Base-by-base conservation (phyloP, 768 basidiomycete species). In the Asterophora parasitica region DNA sequence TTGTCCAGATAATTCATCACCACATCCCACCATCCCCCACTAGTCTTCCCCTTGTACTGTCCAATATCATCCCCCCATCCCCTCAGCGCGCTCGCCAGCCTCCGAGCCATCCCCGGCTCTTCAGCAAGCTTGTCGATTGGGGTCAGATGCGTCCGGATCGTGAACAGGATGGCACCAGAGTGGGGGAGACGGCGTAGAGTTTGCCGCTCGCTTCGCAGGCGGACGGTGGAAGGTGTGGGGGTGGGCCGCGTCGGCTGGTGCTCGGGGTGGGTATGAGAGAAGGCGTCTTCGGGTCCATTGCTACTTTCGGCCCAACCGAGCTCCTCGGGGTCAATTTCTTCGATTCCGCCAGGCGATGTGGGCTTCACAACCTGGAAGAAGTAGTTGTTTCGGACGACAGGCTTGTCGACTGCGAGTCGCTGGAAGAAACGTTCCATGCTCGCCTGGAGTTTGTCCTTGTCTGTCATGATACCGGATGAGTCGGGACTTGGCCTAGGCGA, bases 351-450 rank as follows among this genome's bases (percentile, higher is more conserved):
- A 32, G 51, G 50, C 32, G 43, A 42, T 26, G 51, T 31, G 19
- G 55, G 42, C 26, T 55, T 54, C 33, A 65, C 55, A 3, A 64
- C 56, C 55, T 74, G 71, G 33, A 72, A 53, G 51, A 68, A 68
- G 30, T 83, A 88, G 64, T 90, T 89, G 66, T 83, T 83, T 42
- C 88, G 78, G 48, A 73, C 64, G 41, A 89, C 81, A 7, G 85
- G 81, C 61, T 85, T 82, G 61, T 85, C 79, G 37, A 84, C 71
- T 20, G 77, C 53, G 57, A 89, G 61, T 42, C 81, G 76, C 55
- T 71, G 75, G 71, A 90, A 86, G 70, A 83, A 90, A 42, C 84
- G 76, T 52, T 75, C 78, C 68, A 88, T 72, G 56, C 81, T 83
- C 26, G 63, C 65, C 49, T 86, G 74, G 28, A 88, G 70, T 60